Percentiles rank a stretch among this genome's conserved stretches.
These are phyloP conservation scores for Fagus sylvatica DNA, from an alignment of 306 rosid species.

Conservation along the genomic window DNA sequence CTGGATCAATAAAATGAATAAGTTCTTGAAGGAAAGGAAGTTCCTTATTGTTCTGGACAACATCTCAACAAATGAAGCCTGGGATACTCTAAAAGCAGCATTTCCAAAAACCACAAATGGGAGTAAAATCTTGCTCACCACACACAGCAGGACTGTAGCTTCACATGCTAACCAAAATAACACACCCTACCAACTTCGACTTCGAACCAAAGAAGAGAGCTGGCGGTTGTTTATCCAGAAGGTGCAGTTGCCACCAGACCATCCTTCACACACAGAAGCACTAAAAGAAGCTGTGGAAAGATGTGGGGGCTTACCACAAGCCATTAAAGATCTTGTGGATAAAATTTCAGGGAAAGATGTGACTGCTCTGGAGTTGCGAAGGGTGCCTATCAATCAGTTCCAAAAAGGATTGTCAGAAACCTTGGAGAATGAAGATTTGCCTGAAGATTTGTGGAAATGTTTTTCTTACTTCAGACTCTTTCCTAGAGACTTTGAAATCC, in stretches of 20 bases:
- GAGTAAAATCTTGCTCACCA: conserved; percentile 34
- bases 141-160: conserved; percentile 20
- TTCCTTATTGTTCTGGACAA: conserved; percentile 34
- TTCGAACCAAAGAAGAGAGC: conserved; percentile 41
- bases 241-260: background rate
- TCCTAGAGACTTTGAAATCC: conserved; percentile 38
- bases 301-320: conserved; percentile 37
- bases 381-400: conserved; percentile 18
- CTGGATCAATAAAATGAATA: background rate
- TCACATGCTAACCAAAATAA: background rate
- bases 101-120: conserved; percentile 5
- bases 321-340: conserved; percentile 26
- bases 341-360: conserved; percentile 11
- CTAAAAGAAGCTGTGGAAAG: conserved; percentile 12
- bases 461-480: conserved; percentile 34
- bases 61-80: conserved; percentile 5
- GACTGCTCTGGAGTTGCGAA: background rate
- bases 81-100: background rate
- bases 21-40: background rate
- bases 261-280: conserved; percentile 9
- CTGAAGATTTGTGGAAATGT: background rate
- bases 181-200: conserved; percentile 17
- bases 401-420: conserved; percentile 12
- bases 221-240: conserved; percentile 25
- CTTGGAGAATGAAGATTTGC: conserved; percentile 3